Conservation (phyloP, 192 early-diverging fungal species). For the Backusella australiensis region DNA sequence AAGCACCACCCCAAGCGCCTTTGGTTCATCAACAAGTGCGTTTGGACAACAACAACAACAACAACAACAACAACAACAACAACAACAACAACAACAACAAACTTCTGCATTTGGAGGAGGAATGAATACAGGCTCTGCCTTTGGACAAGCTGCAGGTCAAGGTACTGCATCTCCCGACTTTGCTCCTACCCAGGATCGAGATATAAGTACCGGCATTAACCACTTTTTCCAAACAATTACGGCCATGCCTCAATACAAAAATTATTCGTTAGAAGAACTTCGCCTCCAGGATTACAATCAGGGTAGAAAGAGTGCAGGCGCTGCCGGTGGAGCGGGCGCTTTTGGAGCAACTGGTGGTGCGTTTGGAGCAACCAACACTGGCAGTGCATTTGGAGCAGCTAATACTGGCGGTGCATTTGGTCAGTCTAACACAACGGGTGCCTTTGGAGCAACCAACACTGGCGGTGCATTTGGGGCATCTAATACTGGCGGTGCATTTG, state of each 20-base stretch:
- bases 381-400: not conserved
- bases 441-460: constrained; percentile 27
- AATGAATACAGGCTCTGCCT: constrained; percentile 30
- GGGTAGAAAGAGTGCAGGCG: constrained; percentile 61
- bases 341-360: constrained; percentile 14
- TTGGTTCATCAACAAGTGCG: constrained; percentile 38
- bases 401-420: not conserved
- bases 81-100: constrained; percentile 22
- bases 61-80: constrained; percentile 21
- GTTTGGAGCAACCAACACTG: constrained; percentile 12
- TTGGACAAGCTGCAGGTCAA: constrained; percentile 37
- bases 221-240: constrained; percentile 69
- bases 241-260: constrained; percentile 85
- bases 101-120: constrained; percentile 41
- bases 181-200: constrained; percentile 48
- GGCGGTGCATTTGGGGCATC: constrained; percentile 10
- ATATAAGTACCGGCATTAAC: constrained; percentile 48
- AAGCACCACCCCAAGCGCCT: constrained; percentile 33
- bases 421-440: not conserved
- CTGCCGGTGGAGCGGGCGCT: constrained; percentile 36
- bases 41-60: constrained; percentile 17
- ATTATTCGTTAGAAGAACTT: constrained; percentile 88
- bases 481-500: not conserved
- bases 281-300: constrained; percentile 85
- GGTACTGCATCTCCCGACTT: constrained; percentile 60